Evolutionary conservation across 1,284 basidiomycete genomes (phyloP).

Genomic region (Filobasidium uniguttulatum): DNA sequence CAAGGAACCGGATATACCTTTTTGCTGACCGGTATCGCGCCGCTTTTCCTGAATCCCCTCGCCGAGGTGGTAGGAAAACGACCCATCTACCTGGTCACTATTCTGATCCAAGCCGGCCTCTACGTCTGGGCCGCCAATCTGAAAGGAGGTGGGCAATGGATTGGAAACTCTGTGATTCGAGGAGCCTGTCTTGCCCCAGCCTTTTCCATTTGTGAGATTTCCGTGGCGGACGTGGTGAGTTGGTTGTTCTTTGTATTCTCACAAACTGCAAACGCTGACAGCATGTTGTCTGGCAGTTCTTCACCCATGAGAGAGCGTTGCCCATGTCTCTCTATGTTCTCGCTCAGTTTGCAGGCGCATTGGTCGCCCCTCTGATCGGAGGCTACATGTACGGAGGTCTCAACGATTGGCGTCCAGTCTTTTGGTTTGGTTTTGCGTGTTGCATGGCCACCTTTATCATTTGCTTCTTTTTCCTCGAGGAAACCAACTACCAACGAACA

Average conservation of each 20-base stretch:
- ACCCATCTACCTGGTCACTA: conserved; percentile 18
- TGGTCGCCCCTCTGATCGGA: conserved; percentile 17
- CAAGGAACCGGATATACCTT: conserved; percentile 21
- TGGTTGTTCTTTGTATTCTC: neutral
- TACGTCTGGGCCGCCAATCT: conserved; percentile 18
- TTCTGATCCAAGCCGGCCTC: conserved; percentile 9
- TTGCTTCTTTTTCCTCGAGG: too few relatives aligned
- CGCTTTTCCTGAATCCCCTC: conserved; percentile 17
- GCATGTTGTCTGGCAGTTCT: conserved; percentile 18
- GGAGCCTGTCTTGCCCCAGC: conserved; percentile 18
- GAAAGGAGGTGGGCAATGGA: conserved; percentile 16
- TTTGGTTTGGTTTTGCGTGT: too few relatives aligned
- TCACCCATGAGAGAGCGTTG: conserved; percentile 21
- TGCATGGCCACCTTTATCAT: too few relatives aligned
- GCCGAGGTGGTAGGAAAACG: conserved; percentile 20
- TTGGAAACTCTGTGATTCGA: conserved; percentile 13
- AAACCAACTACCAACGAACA: too few relatives aligned
- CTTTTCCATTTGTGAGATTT: conserved; percentile 19
- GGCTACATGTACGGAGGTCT: conserved; percentile 22
- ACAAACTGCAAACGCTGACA: neutral
- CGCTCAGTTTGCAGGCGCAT: conserved; percentile 17
- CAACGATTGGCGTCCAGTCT: too few relatives aligned
- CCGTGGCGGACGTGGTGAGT: conserved; percentile 21
- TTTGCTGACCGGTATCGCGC: conserved; percentile 18
- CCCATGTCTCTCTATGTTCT: conserved; percentile 20